A percentile compares a stretch with the other conserved stretches of the same genome.
Evolutionary conservation across 805 yeast genomes (phyloP).

Genomic region (Nakazawaea ambrosiae): DNA sequence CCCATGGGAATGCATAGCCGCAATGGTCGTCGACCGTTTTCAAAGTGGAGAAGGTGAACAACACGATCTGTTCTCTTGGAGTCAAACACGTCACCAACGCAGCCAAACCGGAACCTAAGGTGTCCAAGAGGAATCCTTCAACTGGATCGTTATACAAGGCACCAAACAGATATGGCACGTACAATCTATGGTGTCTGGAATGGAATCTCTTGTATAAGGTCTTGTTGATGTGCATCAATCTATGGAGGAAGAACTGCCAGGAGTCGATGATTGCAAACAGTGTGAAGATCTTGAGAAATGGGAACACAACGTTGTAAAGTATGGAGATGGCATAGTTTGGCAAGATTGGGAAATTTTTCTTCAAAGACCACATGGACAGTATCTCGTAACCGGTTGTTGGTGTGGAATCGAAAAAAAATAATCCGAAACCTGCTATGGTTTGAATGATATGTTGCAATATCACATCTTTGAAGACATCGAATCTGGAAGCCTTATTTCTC

Average conservation of each 20-base stretch:
- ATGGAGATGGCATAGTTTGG: constrained; percentile 44
- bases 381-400: constrained; percentile 48
- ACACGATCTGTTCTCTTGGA: constrained; percentile 67
- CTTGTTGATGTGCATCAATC: constrained; percentile 81
- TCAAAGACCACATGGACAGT: constrained; percentile 38
- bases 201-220: constrained; percentile 75
- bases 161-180: constrained; percentile 96
- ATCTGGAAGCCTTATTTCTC: constrained; percentile 67
- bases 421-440: constrained; percentile 54
- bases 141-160: constrained; percentile 92
- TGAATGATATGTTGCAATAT: constrained; percentile 81
- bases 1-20: constrained; percentile 92
- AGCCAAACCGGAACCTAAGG: constrained; percentile 87
- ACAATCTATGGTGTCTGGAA: constrained; percentile 88
- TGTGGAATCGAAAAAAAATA: constrained; percentile 49
- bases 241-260: constrained; percentile 92
- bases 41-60: constrained; percentile 85
- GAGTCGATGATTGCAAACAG: constrained; percentile 81
- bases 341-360: constrained; percentile 26
- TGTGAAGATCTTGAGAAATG: constrained; percentile 44
- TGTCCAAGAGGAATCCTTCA: constrained; percentile 90
- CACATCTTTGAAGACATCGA: constrained; percentile 76
- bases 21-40: constrained; percentile 98
- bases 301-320: constrained; percentile 57
- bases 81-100: constrained; percentile 53